Conservation (phyloP, 768 basidiomycete genomes). For the Boletus sp. region DNA sequence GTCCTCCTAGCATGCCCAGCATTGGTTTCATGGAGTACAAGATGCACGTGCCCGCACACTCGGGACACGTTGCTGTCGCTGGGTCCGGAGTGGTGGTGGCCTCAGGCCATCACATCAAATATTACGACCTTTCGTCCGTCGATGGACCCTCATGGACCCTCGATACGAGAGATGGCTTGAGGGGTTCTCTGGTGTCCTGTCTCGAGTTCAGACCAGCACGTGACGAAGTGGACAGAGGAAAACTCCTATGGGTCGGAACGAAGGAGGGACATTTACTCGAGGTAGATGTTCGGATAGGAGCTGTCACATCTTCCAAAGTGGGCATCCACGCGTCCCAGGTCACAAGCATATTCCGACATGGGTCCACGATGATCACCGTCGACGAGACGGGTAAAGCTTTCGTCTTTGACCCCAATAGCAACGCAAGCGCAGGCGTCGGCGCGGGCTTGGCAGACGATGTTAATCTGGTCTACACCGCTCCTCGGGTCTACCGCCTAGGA, state of each 20-base stretch:
- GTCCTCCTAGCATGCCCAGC: conserved; percentile 35
- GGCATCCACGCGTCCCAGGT: conserved; percentile 65
- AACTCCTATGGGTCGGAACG: conserved; percentile 80
- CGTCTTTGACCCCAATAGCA: conserved; percentile 55
- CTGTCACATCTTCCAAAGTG: conserved; percentile 53
- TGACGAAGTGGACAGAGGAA: conserved; percentile 48
- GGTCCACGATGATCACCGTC: conserved; percentile 67
- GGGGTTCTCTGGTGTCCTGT: conserved; percentile 68
- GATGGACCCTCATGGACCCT: conserved; percentile 47
- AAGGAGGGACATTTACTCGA: conserved; percentile 88
- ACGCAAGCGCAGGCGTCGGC: conserved; percentile 8
- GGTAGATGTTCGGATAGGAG: conserved; percentile 65
- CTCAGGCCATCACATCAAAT: conserved; percentile 53
- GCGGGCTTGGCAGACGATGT: conserved; percentile 38
- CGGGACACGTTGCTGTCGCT: conserved; percentile 52
- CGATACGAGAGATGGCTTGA: conserved; percentile 62
- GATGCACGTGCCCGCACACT: conserved; percentile 53
- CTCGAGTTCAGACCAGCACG: conserved; percentile 69
- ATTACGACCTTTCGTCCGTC: conserved; percentile 54
- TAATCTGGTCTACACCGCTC: conserved; percentile 44
- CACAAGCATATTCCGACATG: conserved; percentile 70
- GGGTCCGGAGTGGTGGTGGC: conserved; percentile 60
- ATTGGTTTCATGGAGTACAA: conserved; percentile 41
- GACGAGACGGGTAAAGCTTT: conserved; percentile 85
- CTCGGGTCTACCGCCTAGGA: conserved; percentile 62